phyloP scores from a whole-genome alignment of 148 eudicot species.

The Chenopodium suecicum region DNA sequence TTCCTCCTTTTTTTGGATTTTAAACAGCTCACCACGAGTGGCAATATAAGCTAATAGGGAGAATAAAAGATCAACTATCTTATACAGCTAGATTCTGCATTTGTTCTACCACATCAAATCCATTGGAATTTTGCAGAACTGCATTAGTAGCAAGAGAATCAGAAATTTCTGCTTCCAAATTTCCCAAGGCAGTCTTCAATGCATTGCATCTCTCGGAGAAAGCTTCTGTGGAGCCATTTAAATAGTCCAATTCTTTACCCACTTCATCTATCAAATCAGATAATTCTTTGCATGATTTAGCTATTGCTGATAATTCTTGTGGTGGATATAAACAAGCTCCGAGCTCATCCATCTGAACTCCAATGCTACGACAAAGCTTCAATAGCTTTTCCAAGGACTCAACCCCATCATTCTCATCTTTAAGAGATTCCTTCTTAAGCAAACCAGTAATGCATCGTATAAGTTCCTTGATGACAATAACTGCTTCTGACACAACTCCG shows the following conservation, averaged over 20 bases:
- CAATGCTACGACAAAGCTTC: slow-evolving; percentile 56
- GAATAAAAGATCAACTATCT: slow-evolving; percentile 18
- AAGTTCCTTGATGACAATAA: slow-evolving; percentile 63
- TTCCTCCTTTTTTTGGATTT: neutral
- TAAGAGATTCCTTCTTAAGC: slow-evolving; percentile 44
- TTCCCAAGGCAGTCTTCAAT: slow-evolving; percentile 42
- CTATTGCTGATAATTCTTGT: slow-evolving; percentile 64
- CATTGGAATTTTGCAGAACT: slow-evolving; percentile 22
- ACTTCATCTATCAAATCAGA: slow-evolving; percentile 43
- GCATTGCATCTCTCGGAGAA: slow-evolving; percentile 46
- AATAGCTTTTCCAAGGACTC: slow-evolving; percentile 61
- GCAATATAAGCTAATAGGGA: neutral
- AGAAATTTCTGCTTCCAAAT: slow-evolving; percentile 33
- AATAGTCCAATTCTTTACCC: slow-evolving; percentile 39
- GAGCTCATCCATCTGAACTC: slow-evolving; percentile 75
- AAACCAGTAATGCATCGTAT: slow-evolving; percentile 66
- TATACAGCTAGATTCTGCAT: slow-evolving; percentile 49
- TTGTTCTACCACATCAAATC: slow-evolving; percentile 34
- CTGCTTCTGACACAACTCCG: slow-evolving; percentile 49
- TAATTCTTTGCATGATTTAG: slow-evolving; percentile 43
- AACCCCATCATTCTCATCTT: slow-evolving; percentile 31
- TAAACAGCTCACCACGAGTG: neutral
- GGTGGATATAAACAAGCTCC: slow-evolving; percentile 97
- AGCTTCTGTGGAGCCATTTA: slow-evolving; percentile 44
- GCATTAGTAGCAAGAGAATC: neutral